Conservation (phyloP, 2,329 filamentous ascomycete genomes). For the Trichoderma koningiopsis region DNA sequence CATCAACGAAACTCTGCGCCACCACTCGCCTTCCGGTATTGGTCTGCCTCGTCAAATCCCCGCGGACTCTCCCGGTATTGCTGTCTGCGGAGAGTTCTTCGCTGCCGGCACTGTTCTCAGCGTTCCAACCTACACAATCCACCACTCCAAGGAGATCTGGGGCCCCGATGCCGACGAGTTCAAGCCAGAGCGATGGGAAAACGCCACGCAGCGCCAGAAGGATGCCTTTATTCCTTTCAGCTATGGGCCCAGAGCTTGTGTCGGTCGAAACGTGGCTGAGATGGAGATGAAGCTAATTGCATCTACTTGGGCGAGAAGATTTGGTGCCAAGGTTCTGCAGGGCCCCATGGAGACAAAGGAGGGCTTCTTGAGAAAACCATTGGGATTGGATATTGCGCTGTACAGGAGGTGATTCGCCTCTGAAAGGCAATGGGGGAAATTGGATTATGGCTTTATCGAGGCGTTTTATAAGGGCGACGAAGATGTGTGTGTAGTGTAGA, state of each 20-base stretch:
- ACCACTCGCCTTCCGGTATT: conserved; percentile 83
- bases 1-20: conserved; percentile 81
- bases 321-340: conserved; percentile 54
- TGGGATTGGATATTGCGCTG: conserved; percentile 57
- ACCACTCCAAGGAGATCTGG: conserved; percentile 75
- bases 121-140: conserved; percentile 80
- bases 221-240: conserved; percentile 76
- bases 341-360: conserved; percentile 73
- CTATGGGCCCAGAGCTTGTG: conserved; percentile 67
- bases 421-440: neutral
- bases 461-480: neutral
- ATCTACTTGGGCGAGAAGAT: conserved; percentile 62
- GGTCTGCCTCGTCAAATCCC: conserved; percentile 80
- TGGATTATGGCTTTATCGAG: neutral
- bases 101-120: conserved; percentile 73
- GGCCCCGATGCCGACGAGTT: conserved; percentile 71
- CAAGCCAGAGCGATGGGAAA: conserved; percentile 72
- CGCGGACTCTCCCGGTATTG: conserved; percentile 60
- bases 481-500: neutral
- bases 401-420: conserved; percentile 31
- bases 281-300: conserved; percentile 85
- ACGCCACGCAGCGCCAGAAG: conserved; percentile 66
- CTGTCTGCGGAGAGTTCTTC: conserved; percentile 69
- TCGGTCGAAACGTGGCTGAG: conserved; percentile 82
- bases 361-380: conserved; percentile 79